phyloP scores from a whole-genome alignment of 2,329 filamentous ascomycete species.

The Trichoderma sp. region DNA sequence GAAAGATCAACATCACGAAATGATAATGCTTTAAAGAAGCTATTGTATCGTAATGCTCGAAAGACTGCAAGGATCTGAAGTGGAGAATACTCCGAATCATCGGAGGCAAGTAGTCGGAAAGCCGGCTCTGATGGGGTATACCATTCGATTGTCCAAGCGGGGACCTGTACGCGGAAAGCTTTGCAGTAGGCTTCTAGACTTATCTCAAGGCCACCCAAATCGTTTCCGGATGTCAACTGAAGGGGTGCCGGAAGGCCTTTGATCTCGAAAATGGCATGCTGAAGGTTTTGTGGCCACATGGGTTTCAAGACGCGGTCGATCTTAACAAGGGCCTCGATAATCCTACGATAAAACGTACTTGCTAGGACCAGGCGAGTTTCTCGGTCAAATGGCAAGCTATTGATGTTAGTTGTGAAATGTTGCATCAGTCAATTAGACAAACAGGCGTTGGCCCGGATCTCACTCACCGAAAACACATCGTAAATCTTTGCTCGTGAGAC shows the following conservation, averaged over 20 bases:
- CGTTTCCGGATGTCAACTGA: constrained; percentile 53
- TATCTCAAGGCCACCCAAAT: constrained; percentile 52
- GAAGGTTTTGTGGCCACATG: constrained; percentile 56
- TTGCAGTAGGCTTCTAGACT: constrained; percentile 55
- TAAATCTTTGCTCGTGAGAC: constrained; percentile 54
- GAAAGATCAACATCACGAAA: constrained; percentile 52
- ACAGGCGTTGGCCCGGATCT: neutral
- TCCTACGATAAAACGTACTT: constrained; percentile 52
- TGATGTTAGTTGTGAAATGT: neutral
- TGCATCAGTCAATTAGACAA: neutral
- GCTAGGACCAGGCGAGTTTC: constrained; percentile 50
- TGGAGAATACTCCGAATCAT: constrained; percentile 42
- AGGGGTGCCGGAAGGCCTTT: constrained; percentile 51
- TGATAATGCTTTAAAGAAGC: constrained; percentile 57
- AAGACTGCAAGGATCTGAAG: constrained; percentile 56
- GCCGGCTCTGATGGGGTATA: constrained; percentile 45
- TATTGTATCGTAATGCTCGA: constrained; percentile 56
- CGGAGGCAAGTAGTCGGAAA: constrained; percentile 49
- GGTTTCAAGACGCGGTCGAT: constrained; percentile 56
- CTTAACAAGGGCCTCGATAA: constrained; percentile 53
- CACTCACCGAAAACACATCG: constrained; percentile 52
- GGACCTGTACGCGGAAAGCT: constrained; percentile 48
- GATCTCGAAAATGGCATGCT: constrained; percentile 52
- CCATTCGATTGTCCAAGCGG: constrained; percentile 51
- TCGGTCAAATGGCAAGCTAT: constrained; percentile 42